These are phyloP conservation scores for Cutaneotrichosporon sp. DNA, from an alignment of 1,284 basidiomycete species.

Conservation along the genomic window DNA sequence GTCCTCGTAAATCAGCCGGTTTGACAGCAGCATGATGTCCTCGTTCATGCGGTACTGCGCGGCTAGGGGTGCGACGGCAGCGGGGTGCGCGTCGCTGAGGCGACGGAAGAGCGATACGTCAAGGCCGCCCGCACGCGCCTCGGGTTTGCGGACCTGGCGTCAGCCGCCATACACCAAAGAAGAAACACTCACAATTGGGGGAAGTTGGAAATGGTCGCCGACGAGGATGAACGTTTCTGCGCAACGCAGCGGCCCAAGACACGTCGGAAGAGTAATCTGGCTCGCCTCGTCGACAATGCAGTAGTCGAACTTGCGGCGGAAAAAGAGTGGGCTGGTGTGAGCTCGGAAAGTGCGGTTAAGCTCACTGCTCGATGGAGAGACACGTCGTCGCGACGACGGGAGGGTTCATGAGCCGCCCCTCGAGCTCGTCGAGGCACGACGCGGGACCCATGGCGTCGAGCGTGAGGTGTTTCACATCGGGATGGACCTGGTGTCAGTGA, in stretches of 20 bases:
- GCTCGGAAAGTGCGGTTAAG: constrained; percentile 15
- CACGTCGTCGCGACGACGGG: constrained; percentile 95
- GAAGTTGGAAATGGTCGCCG: constrained; percentile 94
- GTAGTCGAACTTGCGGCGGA: constrained; percentile 81
- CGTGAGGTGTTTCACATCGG: constrained; percentile 66
- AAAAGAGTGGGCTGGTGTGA: constrained; percentile 67
- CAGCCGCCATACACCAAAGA: not conserved
- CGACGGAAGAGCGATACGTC: constrained; percentile 85
- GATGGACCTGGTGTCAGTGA: constrained; percentile 71
- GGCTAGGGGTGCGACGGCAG: constrained; percentile 73
- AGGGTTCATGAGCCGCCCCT: constrained; percentile 72
- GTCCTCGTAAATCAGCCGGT: constrained; percentile 78
- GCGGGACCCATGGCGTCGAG: constrained; percentile 57
- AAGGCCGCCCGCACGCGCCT: constrained; percentile 76
- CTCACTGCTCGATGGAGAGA: constrained; percentile 85
- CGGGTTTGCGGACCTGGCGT: constrained; percentile 66
- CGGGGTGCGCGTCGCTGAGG: constrained; percentile 76
- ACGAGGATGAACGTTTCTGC: constrained; percentile 90
- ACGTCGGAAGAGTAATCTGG: constrained; percentile 93
- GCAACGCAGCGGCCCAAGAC: constrained; percentile 83
- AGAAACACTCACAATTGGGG: constrained; percentile 65
- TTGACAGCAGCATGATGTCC: constrained; percentile 92
- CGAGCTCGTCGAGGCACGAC: constrained; percentile 67
- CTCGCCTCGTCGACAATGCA: constrained; percentile 98
- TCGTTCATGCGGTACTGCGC: constrained; percentile 95